These are phyloP conservation scores for Gaeumannomyces tritici DNA, from an alignment of 2,329 filamentous ascomycete genomes.

Conservation along the genomic window DNA sequence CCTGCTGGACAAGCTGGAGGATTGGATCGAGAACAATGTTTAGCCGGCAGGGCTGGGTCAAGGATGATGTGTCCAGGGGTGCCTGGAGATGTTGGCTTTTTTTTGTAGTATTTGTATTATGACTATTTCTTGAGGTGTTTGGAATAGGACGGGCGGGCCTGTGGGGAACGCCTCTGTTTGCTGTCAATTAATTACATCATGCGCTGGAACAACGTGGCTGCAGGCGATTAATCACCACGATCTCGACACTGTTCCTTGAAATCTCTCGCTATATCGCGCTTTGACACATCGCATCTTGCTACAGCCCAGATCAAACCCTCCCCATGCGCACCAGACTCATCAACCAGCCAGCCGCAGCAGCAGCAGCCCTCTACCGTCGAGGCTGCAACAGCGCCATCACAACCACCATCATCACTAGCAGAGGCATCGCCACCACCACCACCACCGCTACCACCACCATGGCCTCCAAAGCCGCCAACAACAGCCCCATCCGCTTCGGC, in stretches of 20 bases:
- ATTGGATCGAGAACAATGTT: conserved; percentile 42
- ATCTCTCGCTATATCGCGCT: no score
- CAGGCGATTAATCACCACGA: neutral
- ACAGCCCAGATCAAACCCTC: neutral
- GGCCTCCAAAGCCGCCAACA: neutral
- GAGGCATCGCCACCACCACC: neutral
- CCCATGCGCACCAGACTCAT: neutral
- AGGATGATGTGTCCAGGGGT: no score
- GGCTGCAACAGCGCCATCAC: neutral
- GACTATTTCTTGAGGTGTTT: no score
- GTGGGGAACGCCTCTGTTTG: neutral
- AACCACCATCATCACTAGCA: neutral
- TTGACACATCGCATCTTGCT: neutral
- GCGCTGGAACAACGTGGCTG: neutral
- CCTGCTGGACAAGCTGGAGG: conserved; percentile 43
- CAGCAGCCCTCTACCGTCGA: neutral
- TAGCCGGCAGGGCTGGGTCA: conserved; percentile 2
- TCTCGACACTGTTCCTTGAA: no score
- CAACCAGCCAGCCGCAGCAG: neutral
- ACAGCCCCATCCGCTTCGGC: conserved; percentile 52
- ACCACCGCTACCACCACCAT: neutral
- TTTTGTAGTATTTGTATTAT: no score
- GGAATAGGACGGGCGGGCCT: neutral
- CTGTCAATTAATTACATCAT: neutral
- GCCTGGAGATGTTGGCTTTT: no score